Evolutionary conservation across 495 filamentous ascomycete genomes (phyloP).

Genomic region (Paragyromitra xinjiangensis): DNA sequence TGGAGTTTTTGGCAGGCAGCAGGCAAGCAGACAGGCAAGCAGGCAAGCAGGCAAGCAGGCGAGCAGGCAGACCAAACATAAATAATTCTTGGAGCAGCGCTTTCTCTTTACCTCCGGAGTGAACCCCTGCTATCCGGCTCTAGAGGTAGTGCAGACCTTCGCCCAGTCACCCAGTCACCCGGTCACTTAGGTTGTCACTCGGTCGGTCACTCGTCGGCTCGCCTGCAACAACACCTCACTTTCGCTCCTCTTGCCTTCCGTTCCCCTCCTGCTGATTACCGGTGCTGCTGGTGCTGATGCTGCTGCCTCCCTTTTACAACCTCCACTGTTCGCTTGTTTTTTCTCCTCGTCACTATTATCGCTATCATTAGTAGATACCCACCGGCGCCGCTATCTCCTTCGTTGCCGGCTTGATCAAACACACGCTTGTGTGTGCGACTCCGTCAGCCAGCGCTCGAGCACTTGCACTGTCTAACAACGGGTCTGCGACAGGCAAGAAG

Average conservation of each 20-base stretch:
- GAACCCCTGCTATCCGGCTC: constrained; percentile 28
- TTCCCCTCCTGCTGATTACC: constrained; percentile 26
- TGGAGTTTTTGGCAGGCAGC: constrained; percentile 33
- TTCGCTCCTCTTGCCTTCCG: constrained; percentile 6
- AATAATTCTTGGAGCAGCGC: constrained; percentile 38
- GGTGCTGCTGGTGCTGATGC: constrained; percentile 22
- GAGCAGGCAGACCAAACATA: constrained; percentile 34
- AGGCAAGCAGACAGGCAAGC: neutral
- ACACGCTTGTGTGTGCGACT: constrained; percentile 51
- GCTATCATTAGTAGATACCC: constrained; percentile 35
- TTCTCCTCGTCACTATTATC: constrained; percentile 23
- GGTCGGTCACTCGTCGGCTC: constrained; percentile 44
- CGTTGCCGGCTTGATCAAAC: constrained; percentile 46
- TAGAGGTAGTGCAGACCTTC: constrained; percentile 11
- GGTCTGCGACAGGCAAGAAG: constrained; percentile 31
- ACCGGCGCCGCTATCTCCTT: constrained; percentile 28
- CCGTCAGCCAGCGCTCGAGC: constrained; percentile 16
- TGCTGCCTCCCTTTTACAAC: constrained; percentile 38
- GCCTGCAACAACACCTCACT: constrained; percentile 26
- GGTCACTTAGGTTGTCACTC: constrained; percentile 40
- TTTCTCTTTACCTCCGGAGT: constrained; percentile 40
- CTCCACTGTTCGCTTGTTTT: constrained; percentile 33
- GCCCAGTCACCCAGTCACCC: constrained; percentile 47
- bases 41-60: no score
- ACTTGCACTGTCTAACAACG: constrained; percentile 23